Evolutionary conservation across 257 asterid species (phyloP), one percentile per base, ranked within the genome.

Genomic region (Avicennia marina): DNA sequence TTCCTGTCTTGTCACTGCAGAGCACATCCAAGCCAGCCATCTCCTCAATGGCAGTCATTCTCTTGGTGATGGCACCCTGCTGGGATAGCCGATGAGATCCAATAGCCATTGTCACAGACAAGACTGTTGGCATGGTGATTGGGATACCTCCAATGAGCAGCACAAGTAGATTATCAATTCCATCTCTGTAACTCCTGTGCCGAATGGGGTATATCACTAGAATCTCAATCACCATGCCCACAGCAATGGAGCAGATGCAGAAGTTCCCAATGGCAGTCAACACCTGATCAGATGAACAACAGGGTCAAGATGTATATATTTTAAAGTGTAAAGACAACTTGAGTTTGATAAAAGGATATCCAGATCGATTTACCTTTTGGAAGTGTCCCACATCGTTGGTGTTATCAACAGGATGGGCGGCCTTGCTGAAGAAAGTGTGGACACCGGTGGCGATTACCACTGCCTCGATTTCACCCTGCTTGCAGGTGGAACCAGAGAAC

Each of bases 1-100:
- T 79, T 62, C 86, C 86, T 1, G 86, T 79, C 51, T 79, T 79
- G 67, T 79, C 86, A 62, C 86, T 79, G 72, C 86, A 79, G 17
- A 79, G 82, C 21, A 79, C 78, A 12, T 79, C 86, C 86, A 79
- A 75, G 36, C 85, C 85, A 0, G 85, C 85, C 85, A 79, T 79
- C 36, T 79, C 85, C 66, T 79, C 85, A 13, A 79, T 79, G 33
- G 86, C 86, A 2, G 82, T 79, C 86, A 79, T 79, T 58, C 86
- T 75, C 64, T 79, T 79, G 0, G 86, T 79, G 73, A 79, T 79
- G 65, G 86, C 86, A 0, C 86, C 86, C 44, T 79, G 86, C 17
- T 79, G 72, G 0, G 86, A 76, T 1, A 79, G 62, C 12, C 82
- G 60, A 69, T 79, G 86, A 32, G 86, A 75, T 19, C 86, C 86